A percentile compares a stretch with the other conserved stretches of the same genome.
These are phyloP conservation scores for Metarhizium humberi DNA, from an alignment of 2,329 filamentous ascomycete genomes.

Conservation along the genomic window DNA sequence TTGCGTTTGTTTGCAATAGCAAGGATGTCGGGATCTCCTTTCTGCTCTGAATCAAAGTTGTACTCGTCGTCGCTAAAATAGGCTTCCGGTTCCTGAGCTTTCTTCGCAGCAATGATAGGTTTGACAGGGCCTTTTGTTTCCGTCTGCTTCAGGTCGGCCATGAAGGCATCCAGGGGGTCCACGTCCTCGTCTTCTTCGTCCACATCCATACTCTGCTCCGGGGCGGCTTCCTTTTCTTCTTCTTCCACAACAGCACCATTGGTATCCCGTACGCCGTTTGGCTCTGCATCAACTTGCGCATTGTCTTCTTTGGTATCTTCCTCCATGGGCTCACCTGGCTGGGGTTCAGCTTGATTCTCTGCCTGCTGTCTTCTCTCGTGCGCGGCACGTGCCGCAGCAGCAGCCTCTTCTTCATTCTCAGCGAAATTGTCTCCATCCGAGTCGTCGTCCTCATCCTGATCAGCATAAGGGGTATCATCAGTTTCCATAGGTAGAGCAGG, in stretches of 20 bases:
- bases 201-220: slow-evolving; percentile 44
- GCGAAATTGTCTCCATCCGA: slow-evolving; percentile 70
- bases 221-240: slow-evolving; percentile 10
- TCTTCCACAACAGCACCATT: slow-evolving; percentile 9
- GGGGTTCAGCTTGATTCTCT: slow-evolving; percentile 37
- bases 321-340: slow-evolving; percentile 31
- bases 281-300: slow-evolving; percentile 12
- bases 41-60: slow-evolving; percentile 39
- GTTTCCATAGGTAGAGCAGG: slow-evolving; percentile 64
- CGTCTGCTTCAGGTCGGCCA: slow-evolving; percentile 59
- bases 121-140: slow-evolving; percentile 33
- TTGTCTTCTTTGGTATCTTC: slow-evolving; percentile 17
- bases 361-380: slow-evolving; percentile 65
- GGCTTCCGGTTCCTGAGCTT: slow-evolving; percentile 63
- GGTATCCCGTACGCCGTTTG: slow-evolving; percentile 14
- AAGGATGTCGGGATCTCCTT: slow-evolving; percentile 38
- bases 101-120: slow-evolving; percentile 31
- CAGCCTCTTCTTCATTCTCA: slow-evolving; percentile 77
- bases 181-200: slow-evolving; percentile 57
- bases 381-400: slow-evolving; percentile 74
- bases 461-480: slow-evolving; percentile 50
- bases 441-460: slow-evolving; percentile 60
- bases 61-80: slow-evolving; percentile 84
- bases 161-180: slow-evolving; percentile 95
- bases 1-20: slow-evolving; percentile 59